These are phyloP conservation scores for Cicer cuneatum DNA, from an alignment of 306 rosid species.

Conservation along the genomic window DNA sequence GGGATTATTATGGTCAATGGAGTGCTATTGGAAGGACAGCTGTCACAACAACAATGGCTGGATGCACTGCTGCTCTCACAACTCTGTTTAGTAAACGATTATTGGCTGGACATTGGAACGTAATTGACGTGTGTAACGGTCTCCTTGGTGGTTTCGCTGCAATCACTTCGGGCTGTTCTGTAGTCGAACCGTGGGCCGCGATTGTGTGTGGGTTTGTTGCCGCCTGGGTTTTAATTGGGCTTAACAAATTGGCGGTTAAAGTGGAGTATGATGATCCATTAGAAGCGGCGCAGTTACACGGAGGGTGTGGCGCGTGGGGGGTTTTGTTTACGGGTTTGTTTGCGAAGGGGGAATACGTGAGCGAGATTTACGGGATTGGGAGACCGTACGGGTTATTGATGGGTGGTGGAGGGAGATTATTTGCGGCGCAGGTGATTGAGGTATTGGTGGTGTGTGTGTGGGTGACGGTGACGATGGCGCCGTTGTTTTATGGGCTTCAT, in stretches of 20 bases:
- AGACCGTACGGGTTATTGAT: constrained; percentile 67
- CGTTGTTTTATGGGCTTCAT: constrained; percentile 60
- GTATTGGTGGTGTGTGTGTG: constrained; percentile 64
- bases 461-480: constrained; percentile 82
- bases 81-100: constrained; percentile 69
- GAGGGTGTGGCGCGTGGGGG: constrained; percentile 90
- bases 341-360: constrained; percentile 59
- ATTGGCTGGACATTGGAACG: constrained; percentile 81
- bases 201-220: constrained; percentile 73
- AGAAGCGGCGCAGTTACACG: constrained; percentile 86
- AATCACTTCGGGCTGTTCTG: constrained; percentile 75
- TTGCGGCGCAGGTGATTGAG: constrained; percentile 70
- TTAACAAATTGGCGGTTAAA: constrained; percentile 57
- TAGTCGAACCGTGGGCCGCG: constrained; percentile 84
- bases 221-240: constrained; percentile 72
- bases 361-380: constrained; percentile 54
- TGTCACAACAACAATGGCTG: constrained; percentile 81
- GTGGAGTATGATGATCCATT: constrained; percentile 69
- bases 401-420: constrained; percentile 71
- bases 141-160: constrained; percentile 79
- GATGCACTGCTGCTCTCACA: constrained; percentile 74
- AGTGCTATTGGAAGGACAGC: constrained; percentile 82
- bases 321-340: constrained; percentile 72
- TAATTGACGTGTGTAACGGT: constrained; percentile 80
- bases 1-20: constrained; percentile 75